Conservation (phyloP, 495 filamentous ascomycete genomes). For the Tuber calosporum region DNA sequence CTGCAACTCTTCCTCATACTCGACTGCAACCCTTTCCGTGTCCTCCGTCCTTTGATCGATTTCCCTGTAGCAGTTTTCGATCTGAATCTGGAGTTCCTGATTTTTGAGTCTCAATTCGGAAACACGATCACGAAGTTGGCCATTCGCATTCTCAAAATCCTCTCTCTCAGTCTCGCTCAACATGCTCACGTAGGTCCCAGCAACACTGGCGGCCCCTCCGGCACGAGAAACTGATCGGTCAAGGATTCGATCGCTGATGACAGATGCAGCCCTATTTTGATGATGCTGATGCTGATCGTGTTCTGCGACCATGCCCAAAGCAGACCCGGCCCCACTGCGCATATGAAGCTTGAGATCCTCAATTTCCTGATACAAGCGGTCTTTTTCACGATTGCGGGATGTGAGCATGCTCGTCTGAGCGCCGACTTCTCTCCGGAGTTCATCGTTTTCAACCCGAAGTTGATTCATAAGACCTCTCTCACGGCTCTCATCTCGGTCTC, state of each 20-base stretch:
- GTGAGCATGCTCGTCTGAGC: slow-evolving; percentile 98
- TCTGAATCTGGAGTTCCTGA: slow-evolving; percentile 57
- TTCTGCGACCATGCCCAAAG: slow-evolving; percentile 21
- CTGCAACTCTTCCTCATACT: slow-evolving; percentile 69
- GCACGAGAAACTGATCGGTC: slow-evolving; percentile 86
- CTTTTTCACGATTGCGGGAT: slow-evolving; percentile 87
- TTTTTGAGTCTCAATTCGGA: slow-evolving; percentile 78
- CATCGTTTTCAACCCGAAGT: slow-evolving; percentile 83
- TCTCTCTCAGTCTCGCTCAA: slow-evolving; percentile 77
- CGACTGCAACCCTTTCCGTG: slow-evolving; percentile 53
- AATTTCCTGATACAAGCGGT: slow-evolving; percentile 90
- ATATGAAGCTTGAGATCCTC: slow-evolving; percentile 88
- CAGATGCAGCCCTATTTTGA: slow-evolving; percentile 21
- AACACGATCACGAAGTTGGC: slow-evolving; percentile 75
- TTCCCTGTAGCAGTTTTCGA: slow-evolving; percentile 47
- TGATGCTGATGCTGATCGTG: neutral
- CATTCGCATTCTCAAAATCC: slow-evolving; percentile 72
- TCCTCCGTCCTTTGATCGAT: slow-evolving; percentile 60
- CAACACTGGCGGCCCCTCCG: slow-evolving; percentile 50
- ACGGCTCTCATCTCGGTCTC: slow-evolving; percentile 49
- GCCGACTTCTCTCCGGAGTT: slow-evolving; percentile 81
- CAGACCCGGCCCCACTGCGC: slow-evolving; percentile 51
- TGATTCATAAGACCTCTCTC: slow-evolving; percentile 53
- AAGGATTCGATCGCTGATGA: slow-evolving; percentile 65
- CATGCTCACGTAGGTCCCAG: slow-evolving; percentile 42